Evolutionary conservation across 495 filamentous ascomycete species (phyloP).

Genomic region (Clavariopsis aquatica): DNA sequence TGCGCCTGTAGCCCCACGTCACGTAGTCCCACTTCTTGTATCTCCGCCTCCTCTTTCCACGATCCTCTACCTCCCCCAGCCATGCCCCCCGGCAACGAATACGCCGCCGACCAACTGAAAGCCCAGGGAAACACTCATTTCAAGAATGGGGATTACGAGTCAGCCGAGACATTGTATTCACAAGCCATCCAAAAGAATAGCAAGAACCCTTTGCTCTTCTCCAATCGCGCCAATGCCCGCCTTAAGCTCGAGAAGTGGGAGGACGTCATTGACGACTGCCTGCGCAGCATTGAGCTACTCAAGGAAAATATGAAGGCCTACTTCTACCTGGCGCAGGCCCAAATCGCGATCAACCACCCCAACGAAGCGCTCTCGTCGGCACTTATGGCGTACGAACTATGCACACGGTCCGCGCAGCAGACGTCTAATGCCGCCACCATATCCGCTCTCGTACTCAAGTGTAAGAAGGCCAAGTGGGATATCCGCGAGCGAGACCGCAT

Average conservation of each 20-base stretch:
- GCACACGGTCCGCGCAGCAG: conserved; percentile 50
- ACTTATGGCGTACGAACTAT: conserved; percentile 70
- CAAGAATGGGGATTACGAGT: conserved; percentile 62
- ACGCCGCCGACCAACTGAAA: conserved; percentile 46
- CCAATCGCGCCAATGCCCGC: conserved; percentile 87
- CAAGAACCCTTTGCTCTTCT: conserved; percentile 66
- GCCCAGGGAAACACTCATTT: conserved; percentile 46
- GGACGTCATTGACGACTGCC: conserved; percentile 78
- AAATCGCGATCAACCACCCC: conserved; percentile 70
- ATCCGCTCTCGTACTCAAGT: conserved; percentile 62
- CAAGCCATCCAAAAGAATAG: conserved; percentile 72
- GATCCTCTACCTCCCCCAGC: not conserved
- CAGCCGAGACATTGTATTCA: conserved; percentile 77
- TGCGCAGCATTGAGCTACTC: conserved; percentile 67
- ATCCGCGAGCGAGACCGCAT: conserved; percentile 46
- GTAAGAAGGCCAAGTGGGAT: conserved; percentile 78
- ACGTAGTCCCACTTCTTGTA: not conserved
- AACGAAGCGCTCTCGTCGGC: conserved; percentile 74
- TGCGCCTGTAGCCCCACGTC: not conserved
- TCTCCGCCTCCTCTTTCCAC: not conserved
- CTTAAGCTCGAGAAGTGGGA: conserved; percentile 70
- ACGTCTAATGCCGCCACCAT: conserved; percentile 56
- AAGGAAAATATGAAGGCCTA: conserved; percentile 74
- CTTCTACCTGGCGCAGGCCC: conserved; percentile 81
- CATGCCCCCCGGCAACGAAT: conserved; percentile 33